A percentile compares a stretch with the other conserved stretches of the same genome.
Evolutionary conservation across 306 rosid genomes (phyloP).

Genomic region (Cicer cuneatum): DNA sequence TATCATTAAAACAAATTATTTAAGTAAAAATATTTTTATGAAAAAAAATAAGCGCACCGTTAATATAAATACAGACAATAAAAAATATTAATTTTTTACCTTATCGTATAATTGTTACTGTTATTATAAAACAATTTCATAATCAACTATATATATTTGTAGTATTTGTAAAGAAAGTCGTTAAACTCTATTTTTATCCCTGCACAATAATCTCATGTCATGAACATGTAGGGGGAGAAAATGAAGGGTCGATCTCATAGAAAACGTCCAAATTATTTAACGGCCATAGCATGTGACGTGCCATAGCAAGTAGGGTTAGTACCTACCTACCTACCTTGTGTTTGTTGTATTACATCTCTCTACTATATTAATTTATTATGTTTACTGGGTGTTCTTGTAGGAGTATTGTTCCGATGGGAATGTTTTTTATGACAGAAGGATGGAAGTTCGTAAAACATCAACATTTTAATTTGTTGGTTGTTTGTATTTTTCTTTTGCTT

Average conservation of each 20-base stretch:
- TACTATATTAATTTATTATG: background rate
- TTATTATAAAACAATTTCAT: too few relatives aligned
- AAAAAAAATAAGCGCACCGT: too few relatives aligned
- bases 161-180: too few relatives aligned
- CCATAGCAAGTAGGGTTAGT: background rate
- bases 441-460: background rate
- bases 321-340: background rate
- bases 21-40: too few relatives aligned
- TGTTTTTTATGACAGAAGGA: background rate
- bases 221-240: conserved; percentile 6
- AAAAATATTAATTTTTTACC: too few relatives aligned
- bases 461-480: background rate
- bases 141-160: too few relatives aligned
- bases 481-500: background rate
- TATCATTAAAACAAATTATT: too few relatives aligned
- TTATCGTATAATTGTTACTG: too few relatives aligned
- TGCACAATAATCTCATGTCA: background rate
- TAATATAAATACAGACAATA: too few relatives aligned
- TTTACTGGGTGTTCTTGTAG: background rate
- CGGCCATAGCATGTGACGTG: conserved; percentile 46
- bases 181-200: too few relatives aligned
- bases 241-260: conserved; percentile 28
- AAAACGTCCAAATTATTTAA: conserved; percentile 49
- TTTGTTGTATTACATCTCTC: background rate
- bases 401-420: background rate